Conservation (phyloP, 116 monocot species). For the Trichopus zeylanicus region DNA sequence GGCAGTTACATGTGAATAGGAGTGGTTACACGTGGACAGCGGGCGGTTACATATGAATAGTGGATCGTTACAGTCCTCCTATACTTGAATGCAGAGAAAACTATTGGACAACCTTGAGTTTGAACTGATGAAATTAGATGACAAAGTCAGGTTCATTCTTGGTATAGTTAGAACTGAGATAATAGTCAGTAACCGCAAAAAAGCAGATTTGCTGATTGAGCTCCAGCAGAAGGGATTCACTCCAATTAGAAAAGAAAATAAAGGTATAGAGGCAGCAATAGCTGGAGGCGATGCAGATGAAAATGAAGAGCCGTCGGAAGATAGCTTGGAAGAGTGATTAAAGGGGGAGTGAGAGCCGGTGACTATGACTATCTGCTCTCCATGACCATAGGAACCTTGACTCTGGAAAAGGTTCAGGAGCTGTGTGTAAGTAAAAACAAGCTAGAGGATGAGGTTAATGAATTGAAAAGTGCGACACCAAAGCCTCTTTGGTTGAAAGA, state of each 20-base stretch:
- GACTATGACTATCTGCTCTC: constrained; percentile 85
- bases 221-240: constrained; percentile 69
- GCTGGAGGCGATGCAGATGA: constrained; percentile 46
- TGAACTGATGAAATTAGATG: constrained; percentile 65
- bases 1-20: too few species aligned
- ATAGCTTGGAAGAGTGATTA: constrained; percentile 15
- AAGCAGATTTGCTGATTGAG: constrained; percentile 58
- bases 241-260: constrained; percentile 65
- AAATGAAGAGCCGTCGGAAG: constrained; percentile 28
- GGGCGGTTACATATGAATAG: too few species aligned
- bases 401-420: constrained; percentile 63
- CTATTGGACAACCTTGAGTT: constrained; percentile 55
- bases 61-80: too few species aligned
- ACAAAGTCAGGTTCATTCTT: constrained; percentile 80
- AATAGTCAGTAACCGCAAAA: constrained; percentile 60
- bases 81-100: constrained; percentile 55
- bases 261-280: constrained; percentile 36
- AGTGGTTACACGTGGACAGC: too few species aligned
- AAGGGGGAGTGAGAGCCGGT: constrained; percentile 33
- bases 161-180: constrained; percentile 67
- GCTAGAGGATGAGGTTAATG: constrained; percentile 36
- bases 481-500: constrained; percentile 81
- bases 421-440: constrained; percentile 45
- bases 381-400: constrained; percentile 75
- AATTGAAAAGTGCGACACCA: constrained; percentile 38